Base-by-base conservation (phyloP, 129 eudicot species). In the Lactuca saligna region DNA sequence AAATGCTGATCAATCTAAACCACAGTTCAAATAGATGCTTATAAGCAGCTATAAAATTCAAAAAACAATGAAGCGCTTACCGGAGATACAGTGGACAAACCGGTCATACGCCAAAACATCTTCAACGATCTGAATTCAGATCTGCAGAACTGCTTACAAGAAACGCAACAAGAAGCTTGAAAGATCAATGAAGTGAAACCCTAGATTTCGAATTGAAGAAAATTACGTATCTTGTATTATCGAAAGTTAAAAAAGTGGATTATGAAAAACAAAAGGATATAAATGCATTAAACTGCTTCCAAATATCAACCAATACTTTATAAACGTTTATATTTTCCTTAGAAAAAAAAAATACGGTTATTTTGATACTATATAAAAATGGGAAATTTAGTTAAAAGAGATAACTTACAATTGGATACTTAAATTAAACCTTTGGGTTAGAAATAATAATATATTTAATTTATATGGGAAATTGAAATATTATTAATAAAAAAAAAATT, bases 41-140 rank as follows among this genome's bases (percentile, higher is more conserved):
- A 34, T 16, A 41, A 53, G 16, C 35, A 8, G 5, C 34, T 54
- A 78, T 49, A 34, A 50, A 70, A 41, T 13, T 13, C 38, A 37
- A 4, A 48, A 67, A 59, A 7, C 5, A 9, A 62, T 57, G 51
- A 66, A 66, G 20, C 38, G 81, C 89, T 65, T 54, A 87, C 93
- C 51, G 93, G 89, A 72, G 93, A 87, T 35, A 86, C 81, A 55
- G 93, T 79, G 77, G 93, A 78, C 72, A 83, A 70, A 10, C 93
- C 86, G 56, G 93, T 73, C 93, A 87, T 87, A 63, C 89, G 93
- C 93, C 93, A 87, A 73, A 83, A 87, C 93, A 86, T 86, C 67
- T 57, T 75, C 17, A 63, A 65, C 57, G 71, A 59, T 35, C 68
- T 31, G 50, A 65, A 79, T 55, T 70, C 71, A 66, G 87, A 82